Evolutionary conservation across 371 early-diverging fungal genomes (phyloP), one percentile per base, ranked within the genome.

Genomic region (Rhizopus delemar): DNA sequence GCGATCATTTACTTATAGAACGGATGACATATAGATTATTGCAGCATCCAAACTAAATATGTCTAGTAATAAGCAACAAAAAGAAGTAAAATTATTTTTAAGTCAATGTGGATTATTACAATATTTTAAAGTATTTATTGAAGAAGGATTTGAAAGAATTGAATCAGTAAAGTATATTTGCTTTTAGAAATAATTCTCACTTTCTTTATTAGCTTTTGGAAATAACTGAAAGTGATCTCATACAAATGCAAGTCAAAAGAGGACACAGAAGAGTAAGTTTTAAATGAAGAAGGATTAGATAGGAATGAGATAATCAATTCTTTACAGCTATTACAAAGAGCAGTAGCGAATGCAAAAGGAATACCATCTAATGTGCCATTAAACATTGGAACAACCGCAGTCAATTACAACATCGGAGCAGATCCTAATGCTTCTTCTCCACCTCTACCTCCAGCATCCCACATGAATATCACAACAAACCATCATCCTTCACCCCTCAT

Each of bases 231-330:
- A n/a, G 56, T 13, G 81, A 81, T 58, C 53, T 81, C 22, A 64
- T 71, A 43, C 77, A 77, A n/a, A 74, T 81, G 73, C 63, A 68
- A 59, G 75, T 78, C 4, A 81, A 78, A 63, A 53, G 81, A 53
- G 81, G 81, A 8, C 81, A 81, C 70, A 71, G 81, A 39, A 71
- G 81, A 59, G 78, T 81, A 73, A 56, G 70, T 63, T 57, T 33
- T 22, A 16, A 29, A 48, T n/a, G 22, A 29, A 48, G 16, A 29
- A 48, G 8, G 22, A 29, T 28, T n/a, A n/a, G 6, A 43, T 6
- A 13, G 2, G 6, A 43, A n/a, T 6, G 6, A 43, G 3, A 43
- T 13, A 34, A 11, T 32, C 53, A 6, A 31, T 7, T 51, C 11
- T 56, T 41, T 32, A n/a, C 60, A 77, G 77, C 57, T 73, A 31